Percentiles rank a stretch among this genome's conserved stretches.
phyloP scores from a whole-genome alignment of 345 rosid genomes.

The Gossypium raimondii region DNA sequence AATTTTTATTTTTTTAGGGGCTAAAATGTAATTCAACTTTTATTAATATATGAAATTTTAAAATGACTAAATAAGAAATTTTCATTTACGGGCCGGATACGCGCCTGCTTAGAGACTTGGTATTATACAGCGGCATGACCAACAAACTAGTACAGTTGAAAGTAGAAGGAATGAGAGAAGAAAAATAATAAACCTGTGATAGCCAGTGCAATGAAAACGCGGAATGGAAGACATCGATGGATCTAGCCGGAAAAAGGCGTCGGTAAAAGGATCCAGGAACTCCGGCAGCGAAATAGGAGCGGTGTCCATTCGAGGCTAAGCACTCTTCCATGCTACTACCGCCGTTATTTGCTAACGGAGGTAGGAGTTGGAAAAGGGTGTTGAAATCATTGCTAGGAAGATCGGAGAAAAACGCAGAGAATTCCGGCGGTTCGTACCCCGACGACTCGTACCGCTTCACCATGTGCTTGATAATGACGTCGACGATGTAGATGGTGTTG shows the following conservation, averaged over 20 bases:
- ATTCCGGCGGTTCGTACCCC: constrained; percentile 66
- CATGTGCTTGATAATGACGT: constrained; percentile 78
- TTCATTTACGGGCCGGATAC: no score
- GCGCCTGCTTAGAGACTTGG: no score
- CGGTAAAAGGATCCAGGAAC: constrained; percentile 91
- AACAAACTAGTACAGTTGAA: neutral
- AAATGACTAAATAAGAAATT: no score
- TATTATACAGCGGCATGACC: neutral
- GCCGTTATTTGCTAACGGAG: constrained; percentile 48
- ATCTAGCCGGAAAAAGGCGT: constrained; percentile 75
- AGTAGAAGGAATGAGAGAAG: neutral
- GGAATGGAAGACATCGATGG: constrained; percentile 79
- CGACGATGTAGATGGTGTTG: constrained; percentile 64
- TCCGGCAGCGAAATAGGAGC: constrained; percentile 76
- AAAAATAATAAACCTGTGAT: constrained; percentile 55
- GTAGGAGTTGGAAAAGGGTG: constrained; percentile 86
- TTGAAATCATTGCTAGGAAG: constrained; percentile 95
- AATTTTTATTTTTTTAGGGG: no score
- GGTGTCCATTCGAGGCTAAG: constrained; percentile 63
- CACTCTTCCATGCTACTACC: constrained; percentile 85
- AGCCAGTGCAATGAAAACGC: constrained; percentile 97
- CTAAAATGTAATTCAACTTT: no score
- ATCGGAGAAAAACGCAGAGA: constrained; percentile 81
- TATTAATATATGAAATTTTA: no score
- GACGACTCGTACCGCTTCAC: constrained; percentile 53